phyloP scores from a whole-genome alignment of 2,329 filamentous ascomycete genomes.

The Fusarium globosum region DNA sequence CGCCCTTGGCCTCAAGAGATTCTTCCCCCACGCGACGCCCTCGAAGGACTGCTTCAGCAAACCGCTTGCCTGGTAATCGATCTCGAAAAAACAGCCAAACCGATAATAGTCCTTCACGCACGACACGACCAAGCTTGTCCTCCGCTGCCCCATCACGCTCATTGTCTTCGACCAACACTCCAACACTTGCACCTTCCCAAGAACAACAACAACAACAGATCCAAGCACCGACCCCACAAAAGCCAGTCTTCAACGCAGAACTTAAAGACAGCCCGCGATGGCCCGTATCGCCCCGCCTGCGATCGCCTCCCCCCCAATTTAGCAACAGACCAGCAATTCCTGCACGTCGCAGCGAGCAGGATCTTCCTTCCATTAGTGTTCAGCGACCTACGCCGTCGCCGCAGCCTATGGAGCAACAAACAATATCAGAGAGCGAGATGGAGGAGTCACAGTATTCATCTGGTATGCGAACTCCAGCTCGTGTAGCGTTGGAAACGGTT shows the following conservation, averaged over 20 bases:
- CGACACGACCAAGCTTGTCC: conserved; percentile 62
- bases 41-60: conserved; percentile 51
- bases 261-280: conserved; percentile 72
- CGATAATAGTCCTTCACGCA: conserved; percentile 72
- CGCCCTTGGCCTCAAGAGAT: conserved; percentile 57
- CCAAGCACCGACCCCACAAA: conserved; percentile 73
- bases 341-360: conserved; percentile 61
- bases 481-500: conserved; percentile 84
- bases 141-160: conserved; percentile 73
- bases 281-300: conserved; percentile 81
- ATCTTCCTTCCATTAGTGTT: conserved; percentile 64
- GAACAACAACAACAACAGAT: conserved; percentile 68
- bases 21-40: conserved; percentile 59
- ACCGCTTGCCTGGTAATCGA: conserved; percentile 55
- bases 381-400: conserved; percentile 62
- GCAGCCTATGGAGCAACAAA: conserved; percentile 54
- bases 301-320: conserved; percentile 75
- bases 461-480: conserved; percentile 69
- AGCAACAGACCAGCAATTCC: conserved; percentile 57
- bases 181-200: conserved; percentile 70
- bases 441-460: conserved; percentile 61
- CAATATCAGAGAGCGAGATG: conserved; percentile 62
- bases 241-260: conserved; percentile 63
- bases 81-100: conserved; percentile 74
- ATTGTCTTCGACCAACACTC: conserved; percentile 75